Evolutionary conservation across 225 moss, liverwort and hornwort species (phyloP).

Genomic region (Sphagnum contortum): DNA sequence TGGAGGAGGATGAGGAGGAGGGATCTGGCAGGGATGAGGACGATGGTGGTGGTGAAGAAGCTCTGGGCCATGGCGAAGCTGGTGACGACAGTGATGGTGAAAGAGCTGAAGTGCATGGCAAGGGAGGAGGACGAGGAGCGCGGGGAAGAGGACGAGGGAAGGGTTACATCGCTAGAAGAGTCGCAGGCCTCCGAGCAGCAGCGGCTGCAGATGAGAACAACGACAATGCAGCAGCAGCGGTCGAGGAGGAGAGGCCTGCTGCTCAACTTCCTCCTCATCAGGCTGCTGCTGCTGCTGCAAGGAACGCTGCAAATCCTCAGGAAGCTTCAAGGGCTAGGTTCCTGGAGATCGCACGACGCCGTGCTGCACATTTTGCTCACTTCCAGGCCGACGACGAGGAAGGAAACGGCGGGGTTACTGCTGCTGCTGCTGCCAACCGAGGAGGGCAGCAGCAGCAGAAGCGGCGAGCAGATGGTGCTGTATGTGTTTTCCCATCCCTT

Average conservation of each 20-base stretch:
- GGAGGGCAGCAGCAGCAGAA: background rate
- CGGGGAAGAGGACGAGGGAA: background rate
- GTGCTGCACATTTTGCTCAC: slow-evolving; percentile 55
- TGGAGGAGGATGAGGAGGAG: background rate
- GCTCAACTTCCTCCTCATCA: too few relatives aligned
- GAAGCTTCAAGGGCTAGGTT: slow-evolving; percentile 21
- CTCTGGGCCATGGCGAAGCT: too few relatives aligned
- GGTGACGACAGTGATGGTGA: too few relatives aligned
- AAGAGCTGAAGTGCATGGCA: too few relatives aligned
- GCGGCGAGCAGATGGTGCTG: background rate
- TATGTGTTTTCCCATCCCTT: background rate
- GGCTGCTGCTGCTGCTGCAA: background rate
- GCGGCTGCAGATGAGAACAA: background rate
- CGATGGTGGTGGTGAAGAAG: too few relatives aligned
- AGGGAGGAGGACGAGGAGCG: background rate
- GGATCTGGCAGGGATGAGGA: background rate
- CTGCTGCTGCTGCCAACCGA: background rate
- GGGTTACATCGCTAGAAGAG: background rate
- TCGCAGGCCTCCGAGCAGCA: background rate
- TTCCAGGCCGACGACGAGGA: slow-evolving; percentile 15
- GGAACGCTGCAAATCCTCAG: slow-evolving; percentile 4
- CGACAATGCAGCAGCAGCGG: too few relatives aligned
- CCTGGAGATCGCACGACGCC: slow-evolving; percentile 28
- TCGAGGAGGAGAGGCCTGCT: too few relatives aligned
- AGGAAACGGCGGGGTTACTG: background rate